Percentiles rank a stretch among this genome's conserved stretches.
These are phyloP conservation scores for Zygosaccharomyces sapae DNA, from an alignment of 1,139 yeast genomes.

Conservation along the genomic window DNA sequence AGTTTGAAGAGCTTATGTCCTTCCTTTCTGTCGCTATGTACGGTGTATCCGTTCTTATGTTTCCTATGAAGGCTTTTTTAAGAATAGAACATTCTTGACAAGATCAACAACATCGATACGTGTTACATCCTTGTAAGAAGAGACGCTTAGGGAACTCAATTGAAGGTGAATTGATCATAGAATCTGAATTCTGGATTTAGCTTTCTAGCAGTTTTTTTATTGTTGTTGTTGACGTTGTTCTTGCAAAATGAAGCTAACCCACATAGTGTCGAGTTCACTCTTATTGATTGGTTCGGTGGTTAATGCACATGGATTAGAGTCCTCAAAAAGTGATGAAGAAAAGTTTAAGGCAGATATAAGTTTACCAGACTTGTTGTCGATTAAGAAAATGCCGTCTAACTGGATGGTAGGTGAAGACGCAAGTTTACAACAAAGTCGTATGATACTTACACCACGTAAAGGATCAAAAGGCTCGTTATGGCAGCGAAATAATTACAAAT, in stretches of 20 bases:
- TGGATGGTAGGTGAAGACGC: conserved; percentile 40
- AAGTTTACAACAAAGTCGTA: conserved; percentile 40
- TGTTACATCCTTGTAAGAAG: background rate
- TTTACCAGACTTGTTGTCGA: conserved; percentile 38
- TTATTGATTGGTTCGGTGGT: conserved; percentile 5
- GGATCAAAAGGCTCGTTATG: conserved; percentile 47
- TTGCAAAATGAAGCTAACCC: background rate
- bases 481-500: conserved; percentile 38
- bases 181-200: background rate
- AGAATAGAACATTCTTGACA: conserved; percentile 1
- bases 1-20: background rate
- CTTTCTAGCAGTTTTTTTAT: background rate
- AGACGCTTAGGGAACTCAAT: background rate
- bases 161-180: background rate
- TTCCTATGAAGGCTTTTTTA: conserved; percentile 1
- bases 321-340: conserved; percentile 12
- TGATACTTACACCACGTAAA: conserved; percentile 44
- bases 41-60: background rate
- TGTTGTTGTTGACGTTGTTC: background rate
- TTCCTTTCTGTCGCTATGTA: background rate
- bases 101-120: background rate
- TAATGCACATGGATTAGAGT: conserved; percentile 9
- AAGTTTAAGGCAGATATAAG: conserved; percentile 34
- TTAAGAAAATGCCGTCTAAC: conserved; percentile 19
- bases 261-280: background rate